Evolutionary conservation across 2,329 filamentous ascomycete species (phyloP).

Genomic region (Cercospora sp.): DNA sequence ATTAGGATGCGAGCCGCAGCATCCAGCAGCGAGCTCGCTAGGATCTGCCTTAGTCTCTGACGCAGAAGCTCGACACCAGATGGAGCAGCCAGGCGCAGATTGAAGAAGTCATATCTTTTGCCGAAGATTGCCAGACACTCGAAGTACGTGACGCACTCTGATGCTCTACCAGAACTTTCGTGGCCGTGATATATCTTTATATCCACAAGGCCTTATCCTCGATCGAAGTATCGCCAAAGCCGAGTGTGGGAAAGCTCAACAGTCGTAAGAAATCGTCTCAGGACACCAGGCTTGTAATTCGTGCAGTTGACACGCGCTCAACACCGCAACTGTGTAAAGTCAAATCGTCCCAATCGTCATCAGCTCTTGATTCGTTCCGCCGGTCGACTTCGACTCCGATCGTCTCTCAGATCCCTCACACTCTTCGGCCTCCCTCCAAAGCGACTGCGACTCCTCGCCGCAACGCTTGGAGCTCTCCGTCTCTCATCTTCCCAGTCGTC

Average conservation of each 20-base stretch:
- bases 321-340: neutral
- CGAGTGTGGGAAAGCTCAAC: neutral
- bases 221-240: neutral
- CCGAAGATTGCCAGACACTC: neutral
- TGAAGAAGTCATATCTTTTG: neutral
- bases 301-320: neutral
- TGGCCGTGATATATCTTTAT: neutral
- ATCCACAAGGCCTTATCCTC: neutral
- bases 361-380: constrained; percentile 9
- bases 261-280: neutral
- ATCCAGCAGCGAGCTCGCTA: no score
- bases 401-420: constrained; percentile 11
- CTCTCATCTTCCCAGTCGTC: constrained; percentile 16
- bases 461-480: constrained; percentile 14
- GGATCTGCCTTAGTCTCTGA: no score
- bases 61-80: no score
- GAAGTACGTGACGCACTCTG: neutral
- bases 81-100: neutral
- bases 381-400: constrained; percentile 19
- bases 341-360: neutral
- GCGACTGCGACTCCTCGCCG: constrained; percentile 16
- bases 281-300: neutral
- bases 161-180: neutral
- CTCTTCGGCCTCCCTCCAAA: constrained; percentile 16
- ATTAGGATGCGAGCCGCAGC: no score